A percentile compares a stretch with the other conserved stretches of the same genome.
Evolutionary conservation across 352 stramenopile species (phyloP).

Genomic region (Thraustochytrium striatum): DNA sequence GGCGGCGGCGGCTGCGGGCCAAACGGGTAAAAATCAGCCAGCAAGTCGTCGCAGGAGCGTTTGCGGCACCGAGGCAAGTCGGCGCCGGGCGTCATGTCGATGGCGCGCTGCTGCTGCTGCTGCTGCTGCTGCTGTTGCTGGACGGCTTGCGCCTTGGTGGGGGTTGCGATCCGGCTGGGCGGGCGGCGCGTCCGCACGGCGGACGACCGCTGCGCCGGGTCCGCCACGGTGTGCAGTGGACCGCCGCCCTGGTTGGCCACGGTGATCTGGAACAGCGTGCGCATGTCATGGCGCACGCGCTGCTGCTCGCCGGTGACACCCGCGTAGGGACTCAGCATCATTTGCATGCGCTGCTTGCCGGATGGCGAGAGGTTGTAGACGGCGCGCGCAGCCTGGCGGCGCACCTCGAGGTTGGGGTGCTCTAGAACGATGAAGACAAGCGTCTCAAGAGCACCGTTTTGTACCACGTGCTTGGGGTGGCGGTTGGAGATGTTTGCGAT

Average conservation of each 20-base stretch:
- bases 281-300: conserved; percentile 40
- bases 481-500: conserved; percentile 46
- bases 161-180: no score
- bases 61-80: neutral
- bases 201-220: no score
- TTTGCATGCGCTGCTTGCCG: conserved; percentile 15
- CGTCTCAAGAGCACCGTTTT: neutral
- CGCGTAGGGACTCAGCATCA: conserved; percentile 27
- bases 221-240: no score
- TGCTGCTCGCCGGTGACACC: conserved; percentile 30
- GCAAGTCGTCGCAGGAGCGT: neutral
- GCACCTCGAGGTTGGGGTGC: conserved; percentile 23
- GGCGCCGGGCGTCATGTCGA: neutral
- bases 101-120: no score
- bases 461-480: conserved; percentile 2
- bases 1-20: no score
- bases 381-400: conserved; percentile 23
- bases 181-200: neutral
- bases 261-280: conserved; percentile 23
- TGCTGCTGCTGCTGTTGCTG: no score
- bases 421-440: conserved; percentile 18
- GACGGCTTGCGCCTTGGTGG: no score
- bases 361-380: conserved; percentile 36
- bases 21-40: neutral
- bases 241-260: neutral